Conservation (phyloP, 179 eudicot species). For the Heliamphora pulchella region DNA sequence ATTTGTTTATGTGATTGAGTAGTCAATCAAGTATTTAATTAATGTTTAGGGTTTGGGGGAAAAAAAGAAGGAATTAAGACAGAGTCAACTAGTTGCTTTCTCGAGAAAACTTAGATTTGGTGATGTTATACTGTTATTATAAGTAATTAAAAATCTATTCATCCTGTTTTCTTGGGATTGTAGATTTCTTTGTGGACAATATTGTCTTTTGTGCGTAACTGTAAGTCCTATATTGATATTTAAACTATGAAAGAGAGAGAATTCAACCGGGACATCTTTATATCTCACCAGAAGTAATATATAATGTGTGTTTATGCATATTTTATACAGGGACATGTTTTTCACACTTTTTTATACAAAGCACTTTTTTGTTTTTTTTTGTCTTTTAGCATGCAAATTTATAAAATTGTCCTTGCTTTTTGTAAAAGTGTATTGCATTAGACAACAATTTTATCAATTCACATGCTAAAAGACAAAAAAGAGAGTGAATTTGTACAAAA, state of each 20-base stretch:
- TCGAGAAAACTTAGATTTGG: background rate
- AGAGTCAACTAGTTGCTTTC: constrained; percentile 5
- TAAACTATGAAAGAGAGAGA: background rate
- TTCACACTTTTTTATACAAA: too few relatives aligned
- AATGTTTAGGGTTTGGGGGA: background rate
- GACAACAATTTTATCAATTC: too few relatives aligned
- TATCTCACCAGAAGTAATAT: background rate
- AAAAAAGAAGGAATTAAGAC: too few relatives aligned
- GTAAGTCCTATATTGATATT: background rate
- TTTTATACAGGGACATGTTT: too few relatives aligned
- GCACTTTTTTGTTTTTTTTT: too few relatives aligned
- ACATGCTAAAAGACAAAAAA: too few relatives aligned
- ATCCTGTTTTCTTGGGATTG: background rate
- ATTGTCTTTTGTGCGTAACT: background rate
- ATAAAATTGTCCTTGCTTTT: too few relatives aligned
- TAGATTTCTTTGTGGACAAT: background rate
- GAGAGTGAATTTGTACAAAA: too few relatives aligned
- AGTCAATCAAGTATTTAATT: background rate
- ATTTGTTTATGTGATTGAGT: constrained; percentile 4
- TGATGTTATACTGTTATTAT: background rate
- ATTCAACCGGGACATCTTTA: background rate
- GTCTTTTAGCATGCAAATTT: too few relatives aligned
- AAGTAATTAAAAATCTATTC: background rate
- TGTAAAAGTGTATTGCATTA: too few relatives aligned
- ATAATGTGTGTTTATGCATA: too few relatives aligned